Base-by-base conservation (phyloP, 2,329 filamentous ascomycete genomes). In the Nectriaceae sp. region DNA sequence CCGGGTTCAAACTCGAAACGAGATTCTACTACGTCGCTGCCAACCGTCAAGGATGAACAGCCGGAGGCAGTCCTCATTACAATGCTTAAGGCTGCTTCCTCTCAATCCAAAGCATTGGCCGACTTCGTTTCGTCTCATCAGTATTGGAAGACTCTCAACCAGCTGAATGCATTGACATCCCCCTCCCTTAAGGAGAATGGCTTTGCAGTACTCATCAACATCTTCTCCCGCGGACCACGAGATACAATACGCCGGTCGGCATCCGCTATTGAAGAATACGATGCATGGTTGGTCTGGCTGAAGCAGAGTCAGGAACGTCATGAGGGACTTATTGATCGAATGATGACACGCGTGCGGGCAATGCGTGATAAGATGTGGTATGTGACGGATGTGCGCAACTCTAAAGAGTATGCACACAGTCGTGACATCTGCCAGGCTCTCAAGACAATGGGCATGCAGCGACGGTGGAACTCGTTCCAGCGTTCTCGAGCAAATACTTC, bases 331-430 rank as follows among this genome's bases (percentile, higher is more conserved):
- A 85, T 92, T 29, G 87, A 90, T 35, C 78, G 83, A 4, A 89
- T 90, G 82, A 88, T 90, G 78, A 77, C 78, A 49, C 83, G 83
- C 4, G 77, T 94, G 31, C 83, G 85, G 48, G 85, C 87, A 19
- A 77, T 97, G 33, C 84, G 94, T 36, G 89, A 96, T 67, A 97
- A 97, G 76, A 96, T 97, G 89, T 99, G 94, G 94, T 99, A 96
- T 66, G 89, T 94, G 51, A 93, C 89, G 1, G 91, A 97, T 67
- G 92, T 97, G 21, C 87, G 90, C 53, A 92, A 93, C 61, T 97
- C 94, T 4, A 88, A 85, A 41, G 84, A 85, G 10, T 97, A 97
- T 62, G 89, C 94, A 51, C 88, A 95, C 58, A 90, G 90, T 33
- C 86, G 87, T 49, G 90, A 93, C 55, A 87, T 97, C 40, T 89